phyloP scores from a whole-genome alignment of 331 rosid species.

The Prunus yedoensis region DNA sequence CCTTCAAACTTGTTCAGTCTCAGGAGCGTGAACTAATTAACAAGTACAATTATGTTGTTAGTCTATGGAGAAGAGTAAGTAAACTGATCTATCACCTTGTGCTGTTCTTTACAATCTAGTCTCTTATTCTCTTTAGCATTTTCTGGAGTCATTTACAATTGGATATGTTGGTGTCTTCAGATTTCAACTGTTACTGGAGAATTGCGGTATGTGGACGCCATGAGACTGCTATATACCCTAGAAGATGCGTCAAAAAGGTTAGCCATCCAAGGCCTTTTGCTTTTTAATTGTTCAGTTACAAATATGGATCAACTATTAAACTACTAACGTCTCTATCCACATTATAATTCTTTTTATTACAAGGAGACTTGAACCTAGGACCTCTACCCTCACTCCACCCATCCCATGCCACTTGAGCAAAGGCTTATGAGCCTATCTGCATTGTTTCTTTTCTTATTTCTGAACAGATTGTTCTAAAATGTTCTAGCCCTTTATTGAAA shows the following conservation, averaged over 20 bases:
- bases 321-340: neutral
- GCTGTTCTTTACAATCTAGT: neutral
- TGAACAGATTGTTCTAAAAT: neutral
- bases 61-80: constrained; percentile 94
- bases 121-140: neutral
- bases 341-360: neutral
- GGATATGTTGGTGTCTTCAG: constrained; percentile 45
- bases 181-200: constrained; percentile 80
- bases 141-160: constrained; percentile 13
- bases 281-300: neutral
- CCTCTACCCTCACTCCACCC: neutral
- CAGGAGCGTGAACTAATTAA: constrained; percentile 75
- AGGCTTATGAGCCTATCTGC: neutral
- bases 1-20: constrained; percentile 63
- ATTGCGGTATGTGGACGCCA: constrained; percentile 72
- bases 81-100: constrained; percentile 17
- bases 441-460: neutral
- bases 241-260: constrained; percentile 89
- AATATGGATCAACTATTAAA: neutral
- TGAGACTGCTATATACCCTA: constrained; percentile 60
- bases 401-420: neutral
- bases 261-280: constrained; percentile 26
- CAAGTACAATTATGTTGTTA: constrained; percentile 76
- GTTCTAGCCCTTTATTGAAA: neutral
- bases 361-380: neutral